These are phyloP conservation scores for Naganishia sp. DNA, from an alignment of 1,284 basidiomycete genomes.

Conservation along the genomic window DNA sequence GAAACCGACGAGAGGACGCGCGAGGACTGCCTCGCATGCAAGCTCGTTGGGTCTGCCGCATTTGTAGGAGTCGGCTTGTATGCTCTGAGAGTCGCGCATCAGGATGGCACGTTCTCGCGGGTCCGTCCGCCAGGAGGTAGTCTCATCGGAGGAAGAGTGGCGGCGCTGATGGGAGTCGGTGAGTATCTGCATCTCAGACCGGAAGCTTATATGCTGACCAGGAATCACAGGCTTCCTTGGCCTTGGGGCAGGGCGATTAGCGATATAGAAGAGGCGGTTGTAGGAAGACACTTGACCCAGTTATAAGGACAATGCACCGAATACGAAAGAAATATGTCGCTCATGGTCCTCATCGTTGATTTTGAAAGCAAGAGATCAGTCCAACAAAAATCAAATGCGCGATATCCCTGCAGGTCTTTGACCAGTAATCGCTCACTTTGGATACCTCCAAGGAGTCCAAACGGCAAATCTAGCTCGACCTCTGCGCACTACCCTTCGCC, in stretches of 20 bases:
- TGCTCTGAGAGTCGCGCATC: conserved; percentile 44
- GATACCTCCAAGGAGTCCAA: no score
- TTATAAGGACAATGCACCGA: not conserved
- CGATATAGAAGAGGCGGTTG: conserved; percentile 4
- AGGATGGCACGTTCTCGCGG: conserved; percentile 45
- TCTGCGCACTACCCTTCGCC: no score
- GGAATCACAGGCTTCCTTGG: conserved; percentile 6
- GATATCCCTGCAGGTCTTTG: no score
- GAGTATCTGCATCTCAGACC: not conserved
- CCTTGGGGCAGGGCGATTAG: conserved; percentile 15
- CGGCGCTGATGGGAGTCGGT: conserved; percentile 25
- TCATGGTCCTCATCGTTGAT: no score
- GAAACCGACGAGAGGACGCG: not conserved
- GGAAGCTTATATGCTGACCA: not conserved
- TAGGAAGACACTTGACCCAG: not conserved
- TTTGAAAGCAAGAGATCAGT: no score
- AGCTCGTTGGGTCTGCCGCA: conserved; percentile 45
- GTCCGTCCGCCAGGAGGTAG: conserved; percentile 41
- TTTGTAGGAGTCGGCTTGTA: conserved; percentile 50
- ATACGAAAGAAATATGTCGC: not conserved
- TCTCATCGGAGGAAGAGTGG: conserved; percentile 17
- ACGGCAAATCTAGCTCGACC: no score
- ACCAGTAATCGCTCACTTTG: no score
- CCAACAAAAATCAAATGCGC: no score
- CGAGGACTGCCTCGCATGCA: conserved; percentile 40